A percentile compares a stretch with the other conserved stretches of the same genome.
Conservation (phyloP, 768 basidiomycete species). For the Termitomyces sp. region DNA sequence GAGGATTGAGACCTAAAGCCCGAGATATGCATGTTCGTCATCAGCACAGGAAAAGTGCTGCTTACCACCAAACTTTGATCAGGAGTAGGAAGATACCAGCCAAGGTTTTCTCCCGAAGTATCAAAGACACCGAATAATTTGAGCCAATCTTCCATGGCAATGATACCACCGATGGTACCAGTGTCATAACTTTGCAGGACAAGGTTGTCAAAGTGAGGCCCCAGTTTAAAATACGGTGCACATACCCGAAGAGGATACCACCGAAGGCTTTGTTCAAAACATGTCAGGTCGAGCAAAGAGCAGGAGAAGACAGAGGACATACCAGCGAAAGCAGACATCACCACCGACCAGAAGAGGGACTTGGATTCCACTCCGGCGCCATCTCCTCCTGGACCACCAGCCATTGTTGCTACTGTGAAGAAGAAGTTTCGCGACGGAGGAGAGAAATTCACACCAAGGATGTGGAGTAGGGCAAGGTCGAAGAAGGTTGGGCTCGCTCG, state of each 20-base stretch:
- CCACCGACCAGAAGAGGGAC: slow-evolving; percentile 26
- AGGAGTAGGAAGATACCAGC: slow-evolving; percentile 36
- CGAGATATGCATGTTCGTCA: neutral
- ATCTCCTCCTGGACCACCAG: slow-evolving; percentile 28
- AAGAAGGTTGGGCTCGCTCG: neutral
- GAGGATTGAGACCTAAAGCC: slow-evolving; percentile 46
- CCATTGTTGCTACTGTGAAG: slow-evolving; percentile 12
- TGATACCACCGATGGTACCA: slow-evolving; percentile 76
- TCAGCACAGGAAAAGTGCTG: neutral
- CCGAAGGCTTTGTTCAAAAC: slow-evolving; percentile 28
- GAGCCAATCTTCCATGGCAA: slow-evolving; percentile 56
- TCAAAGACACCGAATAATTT: slow-evolving; percentile 37
- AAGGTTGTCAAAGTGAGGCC: neutral
- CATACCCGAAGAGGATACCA: slow-evolving; percentile 41
- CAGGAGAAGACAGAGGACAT: slow-evolving; percentile 14
- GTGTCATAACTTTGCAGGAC: slow-evolving; percentile 64
- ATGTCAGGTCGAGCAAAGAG: neutral
- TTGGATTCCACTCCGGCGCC: slow-evolving; percentile 23
- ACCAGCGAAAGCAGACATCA: slow-evolving; percentile 35
- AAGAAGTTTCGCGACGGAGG: neutral
- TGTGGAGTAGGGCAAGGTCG: slow-evolving; percentile 4
- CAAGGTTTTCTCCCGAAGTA: slow-evolving; percentile 11
- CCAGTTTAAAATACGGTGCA: neutral
- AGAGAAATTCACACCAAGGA: neutral
- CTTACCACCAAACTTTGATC: slow-evolving; percentile 34